These are phyloP conservation scores for Pulveroboletus sp. DNA, from an alignment of 1,284 basidiomycete genomes.

Conservation along the genomic window DNA sequence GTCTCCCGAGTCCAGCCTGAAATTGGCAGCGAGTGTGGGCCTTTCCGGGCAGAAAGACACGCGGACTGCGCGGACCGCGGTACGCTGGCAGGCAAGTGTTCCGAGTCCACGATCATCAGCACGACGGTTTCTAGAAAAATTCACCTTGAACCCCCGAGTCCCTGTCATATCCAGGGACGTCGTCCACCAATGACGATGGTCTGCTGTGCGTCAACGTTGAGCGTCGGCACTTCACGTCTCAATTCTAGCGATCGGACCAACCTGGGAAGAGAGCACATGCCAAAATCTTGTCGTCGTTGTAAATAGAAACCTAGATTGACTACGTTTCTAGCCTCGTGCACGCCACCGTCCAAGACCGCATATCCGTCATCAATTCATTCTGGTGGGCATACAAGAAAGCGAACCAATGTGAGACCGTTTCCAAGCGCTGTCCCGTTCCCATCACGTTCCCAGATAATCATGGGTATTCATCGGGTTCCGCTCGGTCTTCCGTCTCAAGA, in stretches of 20 bases:
- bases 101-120: background rate
- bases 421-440: background rate
- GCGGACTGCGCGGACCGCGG: background rate
- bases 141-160: background rate
- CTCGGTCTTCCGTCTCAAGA: background rate
- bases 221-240: background rate
- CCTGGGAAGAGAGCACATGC: background rate
- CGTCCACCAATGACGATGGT: no score
- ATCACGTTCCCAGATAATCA: background rate
- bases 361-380: no score
- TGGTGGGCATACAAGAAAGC: background rate
- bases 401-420: background rate
- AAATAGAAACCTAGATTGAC: background rate
- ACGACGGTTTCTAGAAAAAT: background rate
- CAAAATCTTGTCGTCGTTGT: background rate
- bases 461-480: background rate
- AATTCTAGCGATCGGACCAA: no score
- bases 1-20: slow-evolving; percentile 15
- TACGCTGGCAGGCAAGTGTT: background rate
- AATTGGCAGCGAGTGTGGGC: background rate
- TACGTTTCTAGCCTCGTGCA: background rate
- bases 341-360: background rate
- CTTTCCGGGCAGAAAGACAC: slow-evolving; percentile 1
- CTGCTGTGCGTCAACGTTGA: background rate
- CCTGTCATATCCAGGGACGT: background rate